Percentiles rank a stretch among this genome's conserved stretches.
These are phyloP conservation scores for Dactylellina cionopaga DNA, from an alignment of 2,329 filamentous ascomycete species.

Conservation along the genomic window DNA sequence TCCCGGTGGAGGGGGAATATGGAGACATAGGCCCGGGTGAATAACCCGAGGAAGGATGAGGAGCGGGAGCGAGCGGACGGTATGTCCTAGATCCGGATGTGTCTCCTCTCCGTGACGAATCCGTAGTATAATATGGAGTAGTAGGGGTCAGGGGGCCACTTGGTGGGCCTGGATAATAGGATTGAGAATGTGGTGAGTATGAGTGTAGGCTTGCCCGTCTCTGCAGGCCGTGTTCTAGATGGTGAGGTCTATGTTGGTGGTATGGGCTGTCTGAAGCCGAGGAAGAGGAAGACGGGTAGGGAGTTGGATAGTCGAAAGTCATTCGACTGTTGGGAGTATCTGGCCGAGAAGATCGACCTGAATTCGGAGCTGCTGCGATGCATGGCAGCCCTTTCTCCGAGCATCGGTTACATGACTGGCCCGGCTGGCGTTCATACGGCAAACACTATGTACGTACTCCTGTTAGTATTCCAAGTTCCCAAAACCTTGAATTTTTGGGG, in stretches of 20 bases:
- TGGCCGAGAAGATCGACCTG: conserved; percentile 40
- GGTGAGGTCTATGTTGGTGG: conserved; percentile 19
- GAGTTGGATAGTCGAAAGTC: conserved; percentile 45
- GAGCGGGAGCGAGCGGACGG: conserved; percentile 41
- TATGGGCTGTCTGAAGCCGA: conserved; percentile 33
- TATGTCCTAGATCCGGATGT: conserved; percentile 31
- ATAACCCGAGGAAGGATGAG: conserved; percentile 30
- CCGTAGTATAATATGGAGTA: conserved; percentile 37
- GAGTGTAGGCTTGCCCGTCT: conserved; percentile 42
- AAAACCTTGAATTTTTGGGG: neutral
- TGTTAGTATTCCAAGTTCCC: neutral
- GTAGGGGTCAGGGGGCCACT: conserved; percentile 29
- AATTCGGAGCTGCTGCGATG: conserved; percentile 45
- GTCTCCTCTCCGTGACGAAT: conserved; percentile 25
- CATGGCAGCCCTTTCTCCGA: conserved; percentile 44
- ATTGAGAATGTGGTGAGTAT: conserved; percentile 45
- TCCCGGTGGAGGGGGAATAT: conserved; percentile 14
- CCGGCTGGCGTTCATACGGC: conserved; percentile 44
- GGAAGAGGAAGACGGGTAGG: conserved; percentile 26
- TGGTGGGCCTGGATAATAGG: conserved; percentile 8
- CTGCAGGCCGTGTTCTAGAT: conserved; percentile 41
- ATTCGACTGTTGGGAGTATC: conserved; percentile 42
- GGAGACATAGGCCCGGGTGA: conserved; percentile 23
- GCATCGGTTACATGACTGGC: conserved; percentile 48
- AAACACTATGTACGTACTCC: conserved; percentile 21